Evolutionary conservation across 2,329 filamentous ascomycete genomes (phyloP).

Genomic region (Talaromyces amestolkiae): DNA sequence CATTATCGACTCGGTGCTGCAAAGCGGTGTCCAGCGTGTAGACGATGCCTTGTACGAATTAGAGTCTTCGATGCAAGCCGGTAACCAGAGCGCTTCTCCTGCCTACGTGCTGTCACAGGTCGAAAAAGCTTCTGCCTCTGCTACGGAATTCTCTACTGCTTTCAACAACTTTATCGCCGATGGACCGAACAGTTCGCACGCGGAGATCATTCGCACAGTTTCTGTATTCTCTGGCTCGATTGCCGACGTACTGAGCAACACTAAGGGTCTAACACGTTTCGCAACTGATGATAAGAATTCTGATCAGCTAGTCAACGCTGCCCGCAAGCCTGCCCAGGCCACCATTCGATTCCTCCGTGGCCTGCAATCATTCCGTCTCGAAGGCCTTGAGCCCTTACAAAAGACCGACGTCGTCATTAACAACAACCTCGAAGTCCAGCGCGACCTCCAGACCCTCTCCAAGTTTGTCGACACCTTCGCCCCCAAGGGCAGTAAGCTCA

Average conservation of each 20-base stretch:
- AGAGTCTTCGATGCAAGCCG: constrained; percentile 96
- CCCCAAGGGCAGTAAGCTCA: constrained; percentile 79
- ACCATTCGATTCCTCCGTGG: constrained; percentile 94
- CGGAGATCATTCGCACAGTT: constrained; percentile 88
- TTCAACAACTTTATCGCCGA: constrained; percentile 99
- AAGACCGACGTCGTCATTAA: constrained; percentile 98
- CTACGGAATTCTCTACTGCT: constrained; percentile 94
- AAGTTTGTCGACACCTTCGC: constrained; percentile 91
- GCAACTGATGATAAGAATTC: constrained; percentile 94
- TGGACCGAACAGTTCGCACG: constrained; percentile 83
- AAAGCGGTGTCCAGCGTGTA: constrained; percentile 87
- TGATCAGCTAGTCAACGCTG: constrained; percentile 77
- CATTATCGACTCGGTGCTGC: constrained; percentile 93
- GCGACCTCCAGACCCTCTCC: constrained; percentile 88
- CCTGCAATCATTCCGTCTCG: constrained; percentile 88
- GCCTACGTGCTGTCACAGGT: constrained; percentile 94
- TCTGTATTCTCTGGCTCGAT: constrained; percentile 87
- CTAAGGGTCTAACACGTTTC: constrained; percentile 89
- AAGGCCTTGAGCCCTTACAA: constrained; percentile 83
- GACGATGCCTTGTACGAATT: constrained; percentile 96
- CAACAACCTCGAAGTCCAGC: constrained; percentile 93
- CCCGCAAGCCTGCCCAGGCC: constrained; percentile 77
- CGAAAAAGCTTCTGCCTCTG: constrained; percentile 89
- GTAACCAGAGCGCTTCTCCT: constrained; percentile 95
- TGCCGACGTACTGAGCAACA: constrained; percentile 91